Base-by-base conservation (phyloP, 768 basidiomycete species). In the Mycena sanguinolenta region DNA sequence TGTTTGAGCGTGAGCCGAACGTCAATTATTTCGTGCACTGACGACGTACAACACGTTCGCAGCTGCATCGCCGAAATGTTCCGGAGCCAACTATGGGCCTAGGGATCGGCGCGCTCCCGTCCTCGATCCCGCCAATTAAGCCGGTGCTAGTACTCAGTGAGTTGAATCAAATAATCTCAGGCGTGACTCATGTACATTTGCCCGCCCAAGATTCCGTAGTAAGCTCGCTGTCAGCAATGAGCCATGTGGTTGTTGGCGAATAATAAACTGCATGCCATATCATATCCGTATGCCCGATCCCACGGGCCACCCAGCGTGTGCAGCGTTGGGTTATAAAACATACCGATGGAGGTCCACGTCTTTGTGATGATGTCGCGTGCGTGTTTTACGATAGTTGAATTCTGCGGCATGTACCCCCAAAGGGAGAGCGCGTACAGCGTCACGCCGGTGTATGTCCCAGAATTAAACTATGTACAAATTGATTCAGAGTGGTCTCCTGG, bases 401-500 rank as follows among this genome's bases (percentile, higher is more conserved):
- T 75, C 34, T 64, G 55, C 2, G 78, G 79, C 79, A 80, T 80
- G 58, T 80, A 78, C 2, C 78, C 76, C 75, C 76, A 79, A n/a
- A 80, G 72, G 4, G 79, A 78, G 25, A 80, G 73, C 0, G 78
- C 79, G 42, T 77, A 80, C 23, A 80, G 71, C 10, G 77, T 75
- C 2, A 80, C 79, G 10, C 79, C 78, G 0, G 74, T 75, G 68
- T 80, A 80, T 7, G 78, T 80, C 36, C 75, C 78, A 27, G 76
- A 79, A 46, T 79, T 79, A 64, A 78, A 80, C 79, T 80, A 38
- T 25, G 44, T 25, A 17, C 6, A 32, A 19, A 58, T 21, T 16
- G 38, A 49, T 49, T 44, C 42, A n/a, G 42, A 44, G 13, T 17
- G 17, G 17, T 44, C n/a, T n/a, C n/a, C n/a, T 44, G 16, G 21